Base-by-base conservation (phyloP, 2,329 filamentous ascomycete species). In the Ustilaginoidea virens region DNA sequence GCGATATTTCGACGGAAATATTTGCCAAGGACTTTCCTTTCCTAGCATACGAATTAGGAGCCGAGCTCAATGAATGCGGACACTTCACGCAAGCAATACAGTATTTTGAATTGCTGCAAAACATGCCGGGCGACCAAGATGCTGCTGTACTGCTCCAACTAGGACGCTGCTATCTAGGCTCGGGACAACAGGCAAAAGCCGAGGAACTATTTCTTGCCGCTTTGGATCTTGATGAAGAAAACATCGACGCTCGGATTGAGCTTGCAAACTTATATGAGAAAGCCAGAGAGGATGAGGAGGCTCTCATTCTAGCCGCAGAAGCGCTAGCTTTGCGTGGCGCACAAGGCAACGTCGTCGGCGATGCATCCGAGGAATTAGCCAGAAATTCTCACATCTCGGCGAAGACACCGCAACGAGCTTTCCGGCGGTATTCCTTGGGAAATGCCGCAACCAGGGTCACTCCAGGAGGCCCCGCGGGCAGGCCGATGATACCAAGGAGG, bases 241-340 rank as follows among this genome's bases (percentile, higher is more conserved):
- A 78, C 33, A 73, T 87, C 27, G 76, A 85, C 36, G 80, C 82
- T 22, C 75, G 82, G 22, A 72, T 80, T 17, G 72, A 82, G 41
- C 61, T 94, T 7, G 82, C 82, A 9, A 85, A 80, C 42, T 71
- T 94, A 50, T 93, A 92, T 44, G 82, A 92, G 47, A 72, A 66
- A 37, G 67, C 68, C 25, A 74, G 74, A 36, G 71, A 77, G 53
- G 73, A 69, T 14, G 78, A 85, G 42, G 73, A 82, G 43, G 85
- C 85, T 1, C 69, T 85, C 33, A 74, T 79, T 34, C 69, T 85
- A 28, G 72, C 81, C 27, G 78, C 77, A 19, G 78, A 92, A 47
- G 74, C 81, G 7, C 67, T 87, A 40, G 62, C 70, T 18, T 56
- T 85, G 14, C 67, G 68, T 36, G 64, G 66, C 33, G 55, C 51